Base-by-base conservation (phyloP, 352 stramenopile species). In the Phytopythium chamaehyphon region DNA sequence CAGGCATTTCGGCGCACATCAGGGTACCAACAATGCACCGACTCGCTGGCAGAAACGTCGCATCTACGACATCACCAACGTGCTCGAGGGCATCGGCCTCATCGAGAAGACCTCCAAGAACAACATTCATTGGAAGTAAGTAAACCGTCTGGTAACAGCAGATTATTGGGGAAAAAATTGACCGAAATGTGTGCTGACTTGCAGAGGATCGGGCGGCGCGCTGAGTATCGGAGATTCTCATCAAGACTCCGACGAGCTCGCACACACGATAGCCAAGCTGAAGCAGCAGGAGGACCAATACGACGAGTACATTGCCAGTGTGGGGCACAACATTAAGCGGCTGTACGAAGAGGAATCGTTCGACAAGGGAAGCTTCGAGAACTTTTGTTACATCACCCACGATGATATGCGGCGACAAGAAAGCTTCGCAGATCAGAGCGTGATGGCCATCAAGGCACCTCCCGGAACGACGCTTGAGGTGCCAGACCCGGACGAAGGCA, bases 51-150 rank as follows among this genome's bases (percentile, higher is more conserved):
- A 93, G 75, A 98, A 99, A 75, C 86, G 96, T 48, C 89, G 96
- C 11, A 98, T 99, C 62, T 99, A 99, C 70, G 96, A 99, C 64
- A 99, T 99, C 59, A 99, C 96, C 15, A 99, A 99, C 71, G 96
- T 99, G 33, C 67, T 99, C 26, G 96, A 99, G 77, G 96, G 96
- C 37, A 98, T 98, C 42, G 94, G 94, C 8, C 75, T 99, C 19
- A 98, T 99, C 64, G 82, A 98, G 58, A 98, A 98, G 69, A 96
- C 89, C 37, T 97, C 90, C 49, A 99, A 98, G 71, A 99, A 99
- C 82, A 97, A 98, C 58, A 98, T 99, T 64, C 88, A 96, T 55
- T 98, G 96, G 96, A 97, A 96, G 75, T 94, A 85, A 35, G 80
- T 78, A 15, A n/a, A 10, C 6, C 14, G 8, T 36, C n/a, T 19